Conservation (phyloP, 331 rosid genomes). For the Quercus phellos region DNA sequence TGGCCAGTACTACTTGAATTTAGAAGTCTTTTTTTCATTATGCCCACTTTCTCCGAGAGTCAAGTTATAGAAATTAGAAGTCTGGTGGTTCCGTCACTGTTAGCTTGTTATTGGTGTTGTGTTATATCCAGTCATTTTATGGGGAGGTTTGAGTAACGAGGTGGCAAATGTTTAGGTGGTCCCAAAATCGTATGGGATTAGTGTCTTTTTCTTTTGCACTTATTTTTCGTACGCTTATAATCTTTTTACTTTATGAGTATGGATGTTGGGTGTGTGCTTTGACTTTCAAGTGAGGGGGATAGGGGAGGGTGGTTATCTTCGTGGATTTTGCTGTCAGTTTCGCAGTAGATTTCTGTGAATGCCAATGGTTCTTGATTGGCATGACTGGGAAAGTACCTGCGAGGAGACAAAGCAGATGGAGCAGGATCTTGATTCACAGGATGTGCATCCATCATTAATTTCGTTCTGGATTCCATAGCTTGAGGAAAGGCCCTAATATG, state of each 20-base stretch:
- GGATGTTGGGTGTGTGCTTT: constrained; percentile 14
- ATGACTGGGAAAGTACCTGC: constrained; percentile 44
- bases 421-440: constrained; percentile 67
- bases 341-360: constrained; percentile 35
- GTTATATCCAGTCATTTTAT: constrained; percentile 14
- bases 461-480: constrained; percentile 84
- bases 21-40: constrained; percentile 70
- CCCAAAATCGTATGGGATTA: not conserved
- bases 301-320: not conserved
- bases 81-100: constrained; percentile 29
- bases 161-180: constrained; percentile 21
- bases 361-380: constrained; percentile 45
- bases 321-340: constrained; percentile 33
- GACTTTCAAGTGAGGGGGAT: constrained; percentile 1
- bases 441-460: constrained; percentile 79
- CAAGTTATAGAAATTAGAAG: constrained; percentile 33
- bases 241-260: constrained; percentile 13
- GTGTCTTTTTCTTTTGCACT: not conserved
- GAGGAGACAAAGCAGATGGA: constrained; percentile 67
- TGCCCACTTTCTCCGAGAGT: constrained; percentile 51
- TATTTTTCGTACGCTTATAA: not conserved
- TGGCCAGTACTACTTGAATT: constrained; percentile 84
- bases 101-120: constrained; percentile 28
- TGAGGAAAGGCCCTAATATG: constrained; percentile 84
- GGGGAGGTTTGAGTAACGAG: constrained; percentile 24